Evolutionary conservation across 768 basidiomycete genomes (phyloP).

Genomic region (Naganishia friedmannii): DNA sequence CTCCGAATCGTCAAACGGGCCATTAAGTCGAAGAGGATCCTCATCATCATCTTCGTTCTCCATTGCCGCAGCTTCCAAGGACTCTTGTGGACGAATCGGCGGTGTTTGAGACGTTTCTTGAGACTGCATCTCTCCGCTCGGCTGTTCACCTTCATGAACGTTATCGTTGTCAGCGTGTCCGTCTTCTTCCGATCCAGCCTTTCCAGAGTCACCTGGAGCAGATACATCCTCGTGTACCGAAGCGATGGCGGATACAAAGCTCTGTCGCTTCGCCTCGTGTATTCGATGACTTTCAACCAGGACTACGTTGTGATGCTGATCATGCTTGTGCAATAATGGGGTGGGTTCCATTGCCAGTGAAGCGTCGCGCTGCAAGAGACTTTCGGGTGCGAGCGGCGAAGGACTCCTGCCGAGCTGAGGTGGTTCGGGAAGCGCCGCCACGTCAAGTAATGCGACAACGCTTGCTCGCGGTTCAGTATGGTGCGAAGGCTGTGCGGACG

Average conservation of each 20-base stretch:
- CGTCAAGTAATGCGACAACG: not conserved
- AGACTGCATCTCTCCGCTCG: not conserved
- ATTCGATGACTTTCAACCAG: slow-evolving; percentile 13
- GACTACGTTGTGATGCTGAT: slow-evolving; percentile 17
- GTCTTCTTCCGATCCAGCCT: not conserved
- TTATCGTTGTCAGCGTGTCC: not conserved
- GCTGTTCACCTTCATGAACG: not conserved
- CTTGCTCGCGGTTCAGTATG: not conserved
- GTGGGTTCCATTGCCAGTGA: slow-evolving; percentile 14
- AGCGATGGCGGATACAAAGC: slow-evolving; percentile 14
- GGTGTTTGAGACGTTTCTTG: not conserved
- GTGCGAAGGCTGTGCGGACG: not conserved
- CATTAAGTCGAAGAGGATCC: slow-evolving; percentile 10
- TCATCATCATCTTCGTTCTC: slow-evolving; percentile 8
- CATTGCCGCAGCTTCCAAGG: too few relatives aligned
- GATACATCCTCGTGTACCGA: not conserved
- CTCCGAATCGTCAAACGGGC: slow-evolving; percentile 1
- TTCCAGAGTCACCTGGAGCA: not conserved
- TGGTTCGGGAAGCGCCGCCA: not conserved
- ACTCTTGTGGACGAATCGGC: not conserved
- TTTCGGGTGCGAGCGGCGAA: slow-evolving; percentile 14
- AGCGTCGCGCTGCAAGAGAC: not conserved
- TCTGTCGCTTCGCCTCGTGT: slow-evolving; percentile 8
- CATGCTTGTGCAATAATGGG: slow-evolving; percentile 4
- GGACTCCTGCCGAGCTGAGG: not conserved